Evolutionary conservation across 78 protist species (phyloP).

Genomic region (Speleostelium caveatum): DNA sequence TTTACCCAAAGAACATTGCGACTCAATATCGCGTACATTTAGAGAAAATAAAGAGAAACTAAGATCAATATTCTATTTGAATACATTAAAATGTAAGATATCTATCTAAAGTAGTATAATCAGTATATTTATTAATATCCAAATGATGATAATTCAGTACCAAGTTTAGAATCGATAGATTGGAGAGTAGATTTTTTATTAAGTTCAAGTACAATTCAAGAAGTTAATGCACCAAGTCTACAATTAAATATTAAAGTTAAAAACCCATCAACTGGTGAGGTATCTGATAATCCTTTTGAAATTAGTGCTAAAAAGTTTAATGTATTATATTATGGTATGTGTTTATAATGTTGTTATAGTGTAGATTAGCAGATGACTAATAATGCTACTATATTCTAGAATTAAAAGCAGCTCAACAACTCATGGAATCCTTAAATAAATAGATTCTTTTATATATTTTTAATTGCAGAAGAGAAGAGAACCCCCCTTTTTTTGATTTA

Average conservation of each 20-base stretch:
- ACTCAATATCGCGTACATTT: conserved; percentile 70
- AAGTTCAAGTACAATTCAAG: conserved; percentile 54
- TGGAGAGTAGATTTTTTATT: conserved; percentile 83
- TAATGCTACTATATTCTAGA: conserved; percentile 10
- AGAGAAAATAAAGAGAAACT: conserved; percentile 44
- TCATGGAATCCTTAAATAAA: conserved; percentile 39
- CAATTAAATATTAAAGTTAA: conserved; percentile 67
- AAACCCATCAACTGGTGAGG: conserved; percentile 48
- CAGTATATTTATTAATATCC: neutral
- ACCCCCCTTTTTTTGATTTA: too few relatives aligned
- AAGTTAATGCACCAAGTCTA: conserved; percentile 61
- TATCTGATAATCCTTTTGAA: conserved; percentile 59
- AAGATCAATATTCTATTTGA: conserved; percentile 14
- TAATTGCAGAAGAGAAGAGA: too few relatives aligned
- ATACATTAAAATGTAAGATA: conserved; percentile 38
- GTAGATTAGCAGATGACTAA: neutral
- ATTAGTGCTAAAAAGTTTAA: conserved; percentile 78
- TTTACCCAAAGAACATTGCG: conserved; percentile 86
- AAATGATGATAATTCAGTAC: neutral
- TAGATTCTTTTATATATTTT: neutral
- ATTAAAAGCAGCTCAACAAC: conserved; percentile 43
- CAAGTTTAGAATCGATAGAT: conserved; percentile 25
- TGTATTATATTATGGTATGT: conserved; percentile 81
- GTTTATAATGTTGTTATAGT: neutral
- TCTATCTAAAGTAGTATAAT: neutral